These are phyloP conservation scores for Mycena galericulata DNA, from an alignment of 768 basidiomycete genomes.

Conservation along the genomic window DNA sequence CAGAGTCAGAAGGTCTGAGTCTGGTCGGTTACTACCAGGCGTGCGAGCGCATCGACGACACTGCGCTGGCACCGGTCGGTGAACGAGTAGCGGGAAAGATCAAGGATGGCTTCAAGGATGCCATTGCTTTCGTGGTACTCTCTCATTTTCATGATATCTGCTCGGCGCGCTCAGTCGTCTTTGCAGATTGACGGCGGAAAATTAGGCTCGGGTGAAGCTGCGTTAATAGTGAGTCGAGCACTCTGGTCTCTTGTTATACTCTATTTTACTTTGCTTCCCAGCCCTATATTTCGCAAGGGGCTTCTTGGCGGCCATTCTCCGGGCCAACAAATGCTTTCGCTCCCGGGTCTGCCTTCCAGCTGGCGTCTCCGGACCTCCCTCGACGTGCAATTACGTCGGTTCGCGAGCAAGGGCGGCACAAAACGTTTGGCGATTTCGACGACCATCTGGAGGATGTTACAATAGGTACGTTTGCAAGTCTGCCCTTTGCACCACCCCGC, in stretches of 20 bases:
- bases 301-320: slow-evolving; percentile 62
- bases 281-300: slow-evolving; percentile 63
- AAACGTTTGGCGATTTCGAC: slow-evolving; percentile 82
- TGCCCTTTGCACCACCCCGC: slow-evolving; percentile 28
- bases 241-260: neutral
- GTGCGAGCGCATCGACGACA: slow-evolving; percentile 71
- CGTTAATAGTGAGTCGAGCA: slow-evolving; percentile 65
- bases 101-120: slow-evolving; percentile 63
- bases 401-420: slow-evolving; percentile 61
- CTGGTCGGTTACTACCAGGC: slow-evolving; percentile 86
- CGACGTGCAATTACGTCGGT: slow-evolving; percentile 62
- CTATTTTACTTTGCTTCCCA: slow-evolving; percentile 39
- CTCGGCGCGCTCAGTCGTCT: slow-evolving; percentile 14
- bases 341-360: slow-evolving; percentile 57
- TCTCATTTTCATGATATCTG: slow-evolving; percentile 38
- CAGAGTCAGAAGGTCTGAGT: slow-evolving; percentile 61
- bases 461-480: slow-evolving; percentile 53
- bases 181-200: slow-evolving; percentile 71
- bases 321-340: slow-evolving; percentile 57
- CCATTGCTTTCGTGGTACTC: slow-evolving; percentile 78
- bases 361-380: slow-evolving; percentile 60
- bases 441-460: slow-evolving; percentile 84
- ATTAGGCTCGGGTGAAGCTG: slow-evolving; percentile 63
- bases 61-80: slow-evolving; percentile 71
- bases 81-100: slow-evolving; percentile 72